Evolutionary conservation across 2,329 filamentous ascomycete genomes (phyloP).

Genomic region (Cercospora zeae-maydis): DNA sequence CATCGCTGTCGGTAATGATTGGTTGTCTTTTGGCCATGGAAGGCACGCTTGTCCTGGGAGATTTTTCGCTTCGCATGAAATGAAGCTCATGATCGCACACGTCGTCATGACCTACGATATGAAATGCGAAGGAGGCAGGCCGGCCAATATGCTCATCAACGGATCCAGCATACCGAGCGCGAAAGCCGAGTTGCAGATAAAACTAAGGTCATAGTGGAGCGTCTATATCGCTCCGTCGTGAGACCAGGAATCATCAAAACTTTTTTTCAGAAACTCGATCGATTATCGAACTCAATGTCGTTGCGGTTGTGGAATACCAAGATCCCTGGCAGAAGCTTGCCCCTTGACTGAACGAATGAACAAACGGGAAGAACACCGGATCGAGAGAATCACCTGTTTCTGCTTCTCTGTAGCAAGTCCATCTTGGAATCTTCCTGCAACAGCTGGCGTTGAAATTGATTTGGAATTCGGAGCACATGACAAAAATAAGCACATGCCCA

Average conservation of each 20-base stretch:
- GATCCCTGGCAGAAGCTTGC: too few species aligned
- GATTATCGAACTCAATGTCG: background rate
- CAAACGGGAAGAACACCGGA: too few species aligned
- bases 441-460: too few species aligned
- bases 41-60: conserved; percentile 36
- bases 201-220: background rate
- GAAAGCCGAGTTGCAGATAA: conserved; percentile 16
- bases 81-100: conserved; percentile 46
- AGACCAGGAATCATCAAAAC: background rate
- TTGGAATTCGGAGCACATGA: too few species aligned
- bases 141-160: conserved; percentile 19
- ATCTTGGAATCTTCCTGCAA: too few species aligned
- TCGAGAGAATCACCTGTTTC: too few species aligned
- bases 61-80: conserved; percentile 47
- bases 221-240: background rate
- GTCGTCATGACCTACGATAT: conserved; percentile 44
- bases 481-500: too few species aligned
- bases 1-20: conserved; percentile 12
- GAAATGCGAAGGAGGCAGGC: conserved; percentile 19
- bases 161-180: conserved; percentile 13
- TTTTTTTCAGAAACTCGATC: background rate
- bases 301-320: too few species aligned
- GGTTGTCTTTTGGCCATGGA: conserved; percentile 22
- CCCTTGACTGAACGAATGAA: too few species aligned
- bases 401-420: too few species aligned